These are phyloP conservation scores for Diplodia corticola DNA, from an alignment of 2,329 filamentous ascomycete species.

Conservation along the genomic window DNA sequence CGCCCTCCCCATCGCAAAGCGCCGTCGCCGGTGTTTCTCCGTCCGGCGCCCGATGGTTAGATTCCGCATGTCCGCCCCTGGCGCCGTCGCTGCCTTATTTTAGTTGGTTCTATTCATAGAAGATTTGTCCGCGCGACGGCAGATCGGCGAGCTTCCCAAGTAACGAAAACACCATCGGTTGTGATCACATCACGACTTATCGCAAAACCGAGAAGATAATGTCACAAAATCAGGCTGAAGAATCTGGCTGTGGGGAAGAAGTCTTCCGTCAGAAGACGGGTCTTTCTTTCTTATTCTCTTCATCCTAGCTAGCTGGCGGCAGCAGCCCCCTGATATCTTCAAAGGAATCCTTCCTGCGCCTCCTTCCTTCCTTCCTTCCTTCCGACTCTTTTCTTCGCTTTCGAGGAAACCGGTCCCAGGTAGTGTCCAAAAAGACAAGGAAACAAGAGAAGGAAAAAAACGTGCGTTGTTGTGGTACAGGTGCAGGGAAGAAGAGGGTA, in stretches of 20 bases:
- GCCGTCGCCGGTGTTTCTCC: background rate
- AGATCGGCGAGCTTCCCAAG: background rate
- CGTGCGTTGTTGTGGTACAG: background rate
- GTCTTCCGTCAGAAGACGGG: background rate
- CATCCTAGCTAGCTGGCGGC: background rate
- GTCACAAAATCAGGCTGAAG: no score
- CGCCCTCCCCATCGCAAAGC: background rate
- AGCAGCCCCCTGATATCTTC: background rate
- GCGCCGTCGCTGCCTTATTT: background rate
- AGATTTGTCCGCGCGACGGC: background rate
- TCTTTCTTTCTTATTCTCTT: background rate
- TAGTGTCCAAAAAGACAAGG: background rate
- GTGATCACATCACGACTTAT: background rate
- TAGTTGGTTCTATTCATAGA: background rate
- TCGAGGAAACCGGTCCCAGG: constrained; percentile 3
- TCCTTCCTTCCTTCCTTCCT: background rate
- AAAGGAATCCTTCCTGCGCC: background rate
- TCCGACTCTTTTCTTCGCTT: background rate
- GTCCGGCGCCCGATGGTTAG: background rate
- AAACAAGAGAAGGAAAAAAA: background rate
- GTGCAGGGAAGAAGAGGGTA: no score
- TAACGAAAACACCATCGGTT: background rate
- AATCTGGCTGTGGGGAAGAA: background rate
- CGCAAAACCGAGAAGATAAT: no score
- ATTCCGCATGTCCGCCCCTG: background rate